Base-by-base conservation (phyloP, 306 rosid species). In the Pyrus bretschneideri region DNA sequence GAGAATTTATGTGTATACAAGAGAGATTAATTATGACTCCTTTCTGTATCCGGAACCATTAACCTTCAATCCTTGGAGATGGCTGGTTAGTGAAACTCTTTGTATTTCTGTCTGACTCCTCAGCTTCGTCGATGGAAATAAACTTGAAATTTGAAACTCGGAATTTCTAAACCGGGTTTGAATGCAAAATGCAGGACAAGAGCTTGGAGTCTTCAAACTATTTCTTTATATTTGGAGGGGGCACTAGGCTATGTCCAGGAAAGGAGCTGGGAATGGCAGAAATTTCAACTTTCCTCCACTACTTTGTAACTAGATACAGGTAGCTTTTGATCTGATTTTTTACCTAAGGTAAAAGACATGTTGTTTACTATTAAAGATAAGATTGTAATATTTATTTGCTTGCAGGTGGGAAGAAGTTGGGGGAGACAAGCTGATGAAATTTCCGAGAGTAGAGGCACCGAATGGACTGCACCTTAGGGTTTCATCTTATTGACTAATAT, bases 351-450 rank as follows among this genome's bases (percentile, higher is more conserved):
- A 60, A 60, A 23, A 60, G 27, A 60, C 27, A n/a, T 58, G 22
- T 21, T 23, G 4, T 35, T 35, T 35, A 35, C 40, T 2, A 17
- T 5, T 14, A 6, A 64, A 30, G 44, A 64, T 64, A 18, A 14
- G 33, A 6, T 57, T 22, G 9, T 60, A 18, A 73, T 40, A 11
- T 15, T 33, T 45, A 27, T 67, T 10, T 30, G 1, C 14, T 70
- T 86, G 85, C 87, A 96, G 99, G 81, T 96, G 99, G 99, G 97
- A 96, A 79, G 99, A 92, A 90, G 87, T 91, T 75, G 99, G 99
- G 67, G 99, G 97, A 74, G 93, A 96, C 30, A 87, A 89, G 83
- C 82, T 96, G 33, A 78, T 87, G 98, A 96, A 88, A 76, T 96
- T 96, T 86, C 99, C 99, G 1, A 91, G 98, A 81, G 98, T 96